Evolutionary conservation across 2,329 filamentous ascomycete species (phyloP).

Genomic region (Sarocladiaceae sp.): DNA sequence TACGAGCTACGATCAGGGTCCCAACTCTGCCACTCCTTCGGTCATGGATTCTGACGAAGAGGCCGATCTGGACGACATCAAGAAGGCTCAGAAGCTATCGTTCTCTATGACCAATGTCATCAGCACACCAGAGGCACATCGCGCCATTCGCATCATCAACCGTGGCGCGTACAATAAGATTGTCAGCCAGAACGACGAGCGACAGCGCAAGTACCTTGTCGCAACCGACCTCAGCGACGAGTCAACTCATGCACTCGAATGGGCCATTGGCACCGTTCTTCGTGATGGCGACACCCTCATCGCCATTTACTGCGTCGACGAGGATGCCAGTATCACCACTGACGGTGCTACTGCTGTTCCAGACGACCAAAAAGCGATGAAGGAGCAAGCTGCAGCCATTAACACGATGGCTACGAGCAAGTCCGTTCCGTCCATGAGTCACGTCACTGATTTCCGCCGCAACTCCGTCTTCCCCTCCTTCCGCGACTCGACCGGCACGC

Average conservation of each 20-base stretch:
- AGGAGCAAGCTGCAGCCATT: conserved; percentile 67
- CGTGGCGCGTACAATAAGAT: conserved; percentile 78
- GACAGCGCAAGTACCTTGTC: conserved; percentile 86
- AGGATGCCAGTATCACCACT: conserved; percentile 61
- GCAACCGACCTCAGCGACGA: conserved; percentile 93
- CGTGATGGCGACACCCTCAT: conserved; percentile 91
- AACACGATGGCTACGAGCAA: conserved; percentile 51
- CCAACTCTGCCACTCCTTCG: conserved; percentile 46
- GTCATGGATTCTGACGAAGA: conserved; percentile 80
- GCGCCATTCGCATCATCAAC: conserved; percentile 83
- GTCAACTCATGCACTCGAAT: conserved; percentile 90
- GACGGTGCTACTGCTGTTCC: conserved; percentile 51
- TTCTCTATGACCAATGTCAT: conserved; percentile 76
- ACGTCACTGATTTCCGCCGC: conserved; percentile 26
- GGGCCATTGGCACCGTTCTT: conserved; percentile 93
- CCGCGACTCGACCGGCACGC: conserved; percentile 23
- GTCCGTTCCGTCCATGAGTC: conserved; percentile 14
- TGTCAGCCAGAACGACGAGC: conserved; percentile 69
- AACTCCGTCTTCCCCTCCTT: conserved; percentile 21
- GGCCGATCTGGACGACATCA: conserved; percentile 76
- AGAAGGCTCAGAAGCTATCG: conserved; percentile 76
- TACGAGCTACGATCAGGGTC: conserved; percentile 73
- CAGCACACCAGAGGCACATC: conserved; percentile 67
- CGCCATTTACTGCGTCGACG: conserved; percentile 88
- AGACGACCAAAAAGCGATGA: conserved; percentile 68